Base-by-base conservation (phyloP, 1,284 basidiomycete genomes). In the Mycena citricolor region DNA sequence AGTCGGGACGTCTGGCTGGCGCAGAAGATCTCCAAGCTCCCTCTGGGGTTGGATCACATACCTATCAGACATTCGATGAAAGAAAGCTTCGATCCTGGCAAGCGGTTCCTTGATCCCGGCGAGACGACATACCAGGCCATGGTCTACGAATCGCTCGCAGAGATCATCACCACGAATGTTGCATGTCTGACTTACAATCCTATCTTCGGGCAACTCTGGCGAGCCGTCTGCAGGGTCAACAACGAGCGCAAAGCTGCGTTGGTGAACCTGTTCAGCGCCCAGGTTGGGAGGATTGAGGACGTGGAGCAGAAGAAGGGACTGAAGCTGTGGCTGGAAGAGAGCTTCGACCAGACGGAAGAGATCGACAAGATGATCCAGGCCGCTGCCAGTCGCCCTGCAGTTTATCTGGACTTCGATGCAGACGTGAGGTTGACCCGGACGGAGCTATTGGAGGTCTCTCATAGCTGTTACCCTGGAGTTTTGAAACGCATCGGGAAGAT, bases 151-250 rank as follows among this genome's bases (percentile, higher is more conserved):
- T 53, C 52, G 5, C 51, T 61, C 25, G 39, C 46, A 14, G 25
- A 41, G 28, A 56, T 59, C 44, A 59, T 61, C 39, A 41, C 45
- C 21, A 42, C 43, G 25, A 60, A 59, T 39, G 57, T 60, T 37
- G 45, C 49, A 25, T 44, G 50, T 8, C 53, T 60, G 35, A 58
- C 56, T 5, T 60, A 58, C 29, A 60, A 60, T 35, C 48, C 57
- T 13, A 43, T 60, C 20, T 60, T 60, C 47, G 59, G 59, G 12
- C 54, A 57, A 41, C 56, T 60, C 8, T 60, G 59, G 59, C 56
- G 59, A 21, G 57, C 59, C 8, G 59, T 61, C 13, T 61, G 57
- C 49, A 55, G 51, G 40, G 51, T 56, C 25, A 37, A 47, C n/a
- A 29, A 35, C 30, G 32, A 41, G n/a, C 49, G 46, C 8, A 51